Conservation (phyloP, 164 flowering plant species). For the Saururus chinensis region DNA sequence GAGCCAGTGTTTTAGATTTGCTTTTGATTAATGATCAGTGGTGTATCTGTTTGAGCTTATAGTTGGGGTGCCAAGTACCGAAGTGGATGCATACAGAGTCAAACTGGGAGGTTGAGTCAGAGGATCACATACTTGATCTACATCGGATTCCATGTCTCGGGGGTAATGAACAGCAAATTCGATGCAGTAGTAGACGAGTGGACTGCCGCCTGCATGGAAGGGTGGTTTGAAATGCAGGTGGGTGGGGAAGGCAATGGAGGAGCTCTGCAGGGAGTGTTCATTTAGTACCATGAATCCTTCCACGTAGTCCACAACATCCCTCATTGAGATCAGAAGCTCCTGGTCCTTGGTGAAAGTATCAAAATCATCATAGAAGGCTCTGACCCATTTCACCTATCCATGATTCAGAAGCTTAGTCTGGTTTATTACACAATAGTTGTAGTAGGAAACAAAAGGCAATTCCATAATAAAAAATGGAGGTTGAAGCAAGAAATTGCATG, state of each 20-base stretch:
- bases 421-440: background rate
- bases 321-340: conserved; percentile 20
- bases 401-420: background rate
- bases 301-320: conserved; percentile 21
- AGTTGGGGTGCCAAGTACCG: background rate
- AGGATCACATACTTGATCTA: conserved; percentile 12
- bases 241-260: conserved; percentile 19
- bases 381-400: conserved; percentile 28
- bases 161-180: conserved; percentile 28
- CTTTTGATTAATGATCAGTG: too few species aligned
- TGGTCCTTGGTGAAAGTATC: conserved; percentile 21
- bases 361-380: conserved; percentile 29
- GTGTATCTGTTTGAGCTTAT: background rate
- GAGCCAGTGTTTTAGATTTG: background rate
- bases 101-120: background rate
- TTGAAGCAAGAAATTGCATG: background rate
- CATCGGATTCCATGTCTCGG: conserved; percentile 10
- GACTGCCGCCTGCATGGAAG: conserved; percentile 9
- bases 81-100: background rate
- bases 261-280: conserved; percentile 16
- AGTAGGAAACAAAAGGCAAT: background rate
- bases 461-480: too few species aligned
- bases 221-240: conserved; percentile 12
- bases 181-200: conserved; percentile 22
- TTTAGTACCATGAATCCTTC: conserved; percentile 25